A percentile compares a stretch with the other conserved stretches of the same genome.
Evolutionary conservation across 1,139 yeast genomes (phyloP).

Genomic region (Zygosaccharomyces sapae): DNA sequence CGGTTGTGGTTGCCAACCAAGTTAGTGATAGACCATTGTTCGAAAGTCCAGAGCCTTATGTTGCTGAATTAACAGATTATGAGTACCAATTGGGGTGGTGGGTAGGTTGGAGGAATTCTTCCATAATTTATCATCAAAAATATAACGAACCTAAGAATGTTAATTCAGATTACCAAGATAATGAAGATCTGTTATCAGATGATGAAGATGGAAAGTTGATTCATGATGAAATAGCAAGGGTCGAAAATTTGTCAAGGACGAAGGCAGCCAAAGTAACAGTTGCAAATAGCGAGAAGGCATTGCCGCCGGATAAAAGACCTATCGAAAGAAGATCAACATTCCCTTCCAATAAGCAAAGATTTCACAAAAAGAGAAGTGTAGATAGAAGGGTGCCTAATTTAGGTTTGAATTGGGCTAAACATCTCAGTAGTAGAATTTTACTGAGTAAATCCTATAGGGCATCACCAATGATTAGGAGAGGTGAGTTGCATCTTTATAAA

Average conservation of each 20-base stretch:
- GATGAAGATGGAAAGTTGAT: constrained; percentile 34
- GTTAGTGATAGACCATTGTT: constrained; percentile 57
- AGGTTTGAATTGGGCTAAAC: constrained; percentile 45
- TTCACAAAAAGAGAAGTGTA: constrained; percentile 22
- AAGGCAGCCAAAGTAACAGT: constrained; percentile 1
- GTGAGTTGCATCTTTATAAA: constrained; percentile 26
- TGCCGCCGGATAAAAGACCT: not conserved
- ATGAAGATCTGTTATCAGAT: constrained; percentile 30
- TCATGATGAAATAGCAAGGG: constrained; percentile 22
- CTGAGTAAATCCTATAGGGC: constrained; percentile 37
- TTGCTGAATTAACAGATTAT: constrained; percentile 43
- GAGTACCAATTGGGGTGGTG: constrained; percentile 71
- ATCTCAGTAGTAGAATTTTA: constrained; percentile 40
- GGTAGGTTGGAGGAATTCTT: constrained; percentile 65
- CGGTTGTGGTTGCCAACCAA: constrained; percentile 75
- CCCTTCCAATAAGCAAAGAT: not conserved
- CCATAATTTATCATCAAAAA: constrained; percentile 36
- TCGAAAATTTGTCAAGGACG: constrained; percentile 3
- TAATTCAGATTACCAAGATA: not conserved
- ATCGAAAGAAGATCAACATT: not conserved
- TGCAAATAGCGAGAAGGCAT: constrained; percentile 3
- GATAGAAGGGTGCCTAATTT: constrained; percentile 40
- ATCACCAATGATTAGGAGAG: constrained; percentile 30
- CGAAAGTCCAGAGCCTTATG: constrained; percentile 17
- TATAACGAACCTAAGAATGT: constrained; percentile 12